Conservation (phyloP, 805 yeast genomes). For the Myxozyma lipomycoides region DNA sequence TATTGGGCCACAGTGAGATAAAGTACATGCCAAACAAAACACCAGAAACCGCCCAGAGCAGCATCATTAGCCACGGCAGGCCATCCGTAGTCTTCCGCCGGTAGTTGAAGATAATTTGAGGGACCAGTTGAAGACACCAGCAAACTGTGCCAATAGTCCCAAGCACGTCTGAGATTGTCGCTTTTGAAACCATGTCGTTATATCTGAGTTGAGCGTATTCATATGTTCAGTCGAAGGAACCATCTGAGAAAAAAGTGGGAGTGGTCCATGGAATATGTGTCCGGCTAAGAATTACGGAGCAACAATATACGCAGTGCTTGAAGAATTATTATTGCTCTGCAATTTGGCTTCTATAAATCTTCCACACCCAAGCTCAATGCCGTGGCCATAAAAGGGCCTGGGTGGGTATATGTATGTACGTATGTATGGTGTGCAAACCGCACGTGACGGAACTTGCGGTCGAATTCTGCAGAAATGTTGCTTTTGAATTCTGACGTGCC, state of each 20-base stretch:
- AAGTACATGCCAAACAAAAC: slow-evolving; percentile 86
- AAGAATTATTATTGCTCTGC: too few species aligned
- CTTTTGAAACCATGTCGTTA: background rate
- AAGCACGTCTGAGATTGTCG: slow-evolving; percentile 38
- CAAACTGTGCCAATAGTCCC: slow-evolving; percentile 87
- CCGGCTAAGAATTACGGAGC: too few species aligned
- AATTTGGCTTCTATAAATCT: too few species aligned
- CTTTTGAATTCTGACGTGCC: background rate
- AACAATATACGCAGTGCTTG: too few species aligned
- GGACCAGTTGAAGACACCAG: slow-evolving; percentile 90
- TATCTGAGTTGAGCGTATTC: background rate
- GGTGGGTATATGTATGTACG: background rate
- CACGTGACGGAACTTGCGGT: background rate
- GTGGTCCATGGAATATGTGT: too few species aligned
- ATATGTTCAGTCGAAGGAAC: too few species aligned
- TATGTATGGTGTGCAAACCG: background rate
- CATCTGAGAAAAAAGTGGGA: background rate
- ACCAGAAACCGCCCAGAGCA: slow-evolving; percentile 76
- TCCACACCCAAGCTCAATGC: too few species aligned
- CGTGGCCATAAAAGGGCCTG: too few species aligned
- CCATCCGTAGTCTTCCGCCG: slow-evolving; percentile 77
- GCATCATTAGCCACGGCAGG: slow-evolving; percentile 81
- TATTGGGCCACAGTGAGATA: slow-evolving; percentile 60
- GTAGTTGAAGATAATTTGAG: slow-evolving; percentile 76
- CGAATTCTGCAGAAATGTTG: background rate